Evolutionary conservation across 371 early-diverging fungal genomes (phyloP), one percentile per base, ranked within the genome.

Genomic region (Actinomucor elegans): DNA sequence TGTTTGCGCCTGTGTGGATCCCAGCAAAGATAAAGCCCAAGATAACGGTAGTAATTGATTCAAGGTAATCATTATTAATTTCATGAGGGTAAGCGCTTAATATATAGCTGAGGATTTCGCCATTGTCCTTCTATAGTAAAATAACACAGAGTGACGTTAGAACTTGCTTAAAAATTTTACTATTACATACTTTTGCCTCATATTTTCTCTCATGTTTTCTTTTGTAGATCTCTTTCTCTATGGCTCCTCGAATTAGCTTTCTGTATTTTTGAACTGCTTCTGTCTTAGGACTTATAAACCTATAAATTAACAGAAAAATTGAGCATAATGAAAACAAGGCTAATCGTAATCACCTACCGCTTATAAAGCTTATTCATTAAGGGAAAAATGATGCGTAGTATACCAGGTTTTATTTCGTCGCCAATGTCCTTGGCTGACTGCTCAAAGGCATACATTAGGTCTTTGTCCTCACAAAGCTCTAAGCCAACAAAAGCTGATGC

Each of bases 1-100:
- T 52, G 7, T 66, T 69, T 1, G 61, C 29, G 1, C 79, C 78
- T 0, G 76, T 70, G 24, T 77, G 72, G 0, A 79, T 59, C 14
- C 72, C 67, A 6, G 66, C 68, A 52, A 81, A 59, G 34, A 76
- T 59, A 9, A 77, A 34, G 2, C 64, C 23, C 26, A 72, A 17
- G 6, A 65, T 29, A 24, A 46, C 33, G 3, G 24, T 55, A 2
- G 58, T 57, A 0, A 67, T 8, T 8, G 52, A 40, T 10, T 63
- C 56, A 1, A 61, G 28, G 40, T 61, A 46, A 4, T 31, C 45
- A n/a, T 55, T 26, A 32, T 51, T 34, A 15, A 55, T n/a, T 18
- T 62, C 62, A 29, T 23, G 27, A 10, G 64, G 54, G 14, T 49
- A 18, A 10, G 21, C 4, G 15, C 28, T 26, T 6, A 57, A 28